Conservation (phyloP, 257 asterid genomes). For the Voacanga thouarsii region DNA sequence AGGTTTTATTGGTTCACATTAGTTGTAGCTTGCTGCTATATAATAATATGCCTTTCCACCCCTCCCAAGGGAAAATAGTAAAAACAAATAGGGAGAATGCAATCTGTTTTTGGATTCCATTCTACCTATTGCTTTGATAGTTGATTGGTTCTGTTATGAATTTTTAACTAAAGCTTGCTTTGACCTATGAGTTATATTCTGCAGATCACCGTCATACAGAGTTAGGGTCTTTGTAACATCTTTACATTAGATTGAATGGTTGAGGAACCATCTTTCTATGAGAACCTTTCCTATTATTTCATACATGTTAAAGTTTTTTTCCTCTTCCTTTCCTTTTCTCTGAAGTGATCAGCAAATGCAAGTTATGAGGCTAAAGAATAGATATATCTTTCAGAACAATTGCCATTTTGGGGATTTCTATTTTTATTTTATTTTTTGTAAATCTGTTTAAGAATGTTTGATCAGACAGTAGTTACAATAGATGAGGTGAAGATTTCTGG, state of each 20-base stretch:
- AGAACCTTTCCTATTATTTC: neutral
- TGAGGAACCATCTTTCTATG: neutral
- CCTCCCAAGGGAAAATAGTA: neutral
- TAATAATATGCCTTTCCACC: neutral
- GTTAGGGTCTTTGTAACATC: neutral
- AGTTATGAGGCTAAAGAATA: neutral
- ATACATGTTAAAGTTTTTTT: no score
- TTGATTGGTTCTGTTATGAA: neutral
- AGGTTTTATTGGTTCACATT: neutral
- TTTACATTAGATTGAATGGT: neutral
- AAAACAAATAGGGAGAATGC: neutral
- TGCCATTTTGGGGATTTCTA: neutral
- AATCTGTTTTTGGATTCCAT: neutral
- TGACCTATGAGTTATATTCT: neutral
- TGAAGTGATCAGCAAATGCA: neutral
- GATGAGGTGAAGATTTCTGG: neutral
- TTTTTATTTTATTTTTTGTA: neutral
- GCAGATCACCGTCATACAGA: neutral
- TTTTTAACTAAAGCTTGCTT: neutral
- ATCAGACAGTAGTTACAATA: neutral
- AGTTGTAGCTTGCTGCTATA: neutral
- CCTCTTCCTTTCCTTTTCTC: neutral
- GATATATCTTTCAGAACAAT: neutral
- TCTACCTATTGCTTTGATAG: neutral
- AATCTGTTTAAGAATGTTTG: neutral